Conservation (phyloP, 2,329 filamentous ascomycete species). For the Fusarium cyanostomum region DNA sequence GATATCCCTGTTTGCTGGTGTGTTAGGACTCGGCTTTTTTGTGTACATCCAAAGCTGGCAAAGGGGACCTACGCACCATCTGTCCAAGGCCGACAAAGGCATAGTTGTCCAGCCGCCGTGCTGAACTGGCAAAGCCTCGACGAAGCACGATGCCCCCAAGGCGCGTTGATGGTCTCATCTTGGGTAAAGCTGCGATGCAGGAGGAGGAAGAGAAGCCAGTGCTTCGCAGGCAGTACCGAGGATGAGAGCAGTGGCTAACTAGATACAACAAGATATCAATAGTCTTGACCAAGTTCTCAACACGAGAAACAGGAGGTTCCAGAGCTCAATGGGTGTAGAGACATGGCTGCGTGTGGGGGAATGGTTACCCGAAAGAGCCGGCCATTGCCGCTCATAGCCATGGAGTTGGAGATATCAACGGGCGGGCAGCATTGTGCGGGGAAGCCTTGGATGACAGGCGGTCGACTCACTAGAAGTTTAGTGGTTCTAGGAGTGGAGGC, state of each 20-base stretch:
- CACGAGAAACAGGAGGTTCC: not conserved
- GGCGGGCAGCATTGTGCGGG: constrained; percentile 25
- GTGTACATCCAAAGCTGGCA: not conserved
- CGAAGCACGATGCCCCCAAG: constrained; percentile 49
- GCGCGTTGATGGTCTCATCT: constrained; percentile 37
- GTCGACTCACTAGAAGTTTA: constrained; percentile 7
- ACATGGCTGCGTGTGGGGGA: constrained; percentile 22
- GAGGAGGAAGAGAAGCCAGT: not conserved
- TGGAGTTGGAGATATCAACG: constrained; percentile 15
- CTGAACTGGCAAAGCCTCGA: constrained; percentile 61
- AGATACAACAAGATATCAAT: no score
- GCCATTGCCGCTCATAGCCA: constrained; percentile 51
- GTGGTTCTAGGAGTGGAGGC: not conserved
- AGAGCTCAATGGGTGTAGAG: constrained; percentile 5
- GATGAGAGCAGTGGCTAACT: not conserved
- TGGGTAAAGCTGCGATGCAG: not conserved
- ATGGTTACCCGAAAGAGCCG: constrained; percentile 47
- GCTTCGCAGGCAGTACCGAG: not conserved
- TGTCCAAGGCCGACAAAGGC: constrained; percentile 69
- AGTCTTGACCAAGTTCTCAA: not conserved
- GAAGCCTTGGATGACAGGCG: constrained; percentile 18
- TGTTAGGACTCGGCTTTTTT: not conserved
- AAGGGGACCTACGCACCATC: constrained; percentile 57
- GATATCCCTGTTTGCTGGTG: constrained; percentile 58
- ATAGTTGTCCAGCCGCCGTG: constrained; percentile 61